These are phyloP conservation scores for Pharus latifolius DNA, from an alignment of 176 grass and related monocot genomes.

Conservation along the genomic window DNA sequence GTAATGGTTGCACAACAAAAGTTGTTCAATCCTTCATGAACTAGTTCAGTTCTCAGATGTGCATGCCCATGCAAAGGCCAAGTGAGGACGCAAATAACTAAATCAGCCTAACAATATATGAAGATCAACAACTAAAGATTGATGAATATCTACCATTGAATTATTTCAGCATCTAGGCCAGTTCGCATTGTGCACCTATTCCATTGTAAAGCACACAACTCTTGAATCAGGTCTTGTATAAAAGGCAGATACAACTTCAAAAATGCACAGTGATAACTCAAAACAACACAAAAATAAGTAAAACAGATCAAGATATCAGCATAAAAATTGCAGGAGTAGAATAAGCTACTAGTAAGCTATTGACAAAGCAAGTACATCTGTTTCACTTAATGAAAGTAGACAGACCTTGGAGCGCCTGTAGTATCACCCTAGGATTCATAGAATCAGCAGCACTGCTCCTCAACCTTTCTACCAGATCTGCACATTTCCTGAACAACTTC, in stretches of 20 bases:
- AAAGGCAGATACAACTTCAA: not conserved
- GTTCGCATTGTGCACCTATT: not conserved
- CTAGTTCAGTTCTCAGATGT: not conserved
- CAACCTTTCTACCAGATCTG: slow-evolving; percentile 69
- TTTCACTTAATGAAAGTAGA: not conserved
- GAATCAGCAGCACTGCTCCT: slow-evolving; percentile 47
- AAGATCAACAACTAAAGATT: not conserved
- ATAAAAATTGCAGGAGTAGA: not conserved
- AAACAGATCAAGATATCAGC: not conserved
- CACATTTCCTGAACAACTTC: slow-evolving; percentile 65
- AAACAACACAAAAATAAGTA: not conserved
- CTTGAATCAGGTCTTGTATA: not conserved
- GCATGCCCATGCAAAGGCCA: not conserved
- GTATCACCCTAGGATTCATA: slow-evolving; percentile 61
- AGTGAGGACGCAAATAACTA: not conserved
- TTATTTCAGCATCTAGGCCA: not conserved
- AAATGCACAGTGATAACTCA: not conserved
- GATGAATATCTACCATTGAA: not conserved
- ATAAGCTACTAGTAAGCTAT: not conserved
- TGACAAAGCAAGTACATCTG: not conserved
- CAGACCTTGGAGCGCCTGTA: slow-evolving; percentile 74
- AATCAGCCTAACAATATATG: not conserved
- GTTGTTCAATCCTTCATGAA: not conserved
- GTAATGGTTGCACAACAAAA: too few species aligned
- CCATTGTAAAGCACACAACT: not conserved